Evolutionary conservation across 306 rosid species (phyloP).

Genomic region (Cyclanthera cordifolia): DNA sequence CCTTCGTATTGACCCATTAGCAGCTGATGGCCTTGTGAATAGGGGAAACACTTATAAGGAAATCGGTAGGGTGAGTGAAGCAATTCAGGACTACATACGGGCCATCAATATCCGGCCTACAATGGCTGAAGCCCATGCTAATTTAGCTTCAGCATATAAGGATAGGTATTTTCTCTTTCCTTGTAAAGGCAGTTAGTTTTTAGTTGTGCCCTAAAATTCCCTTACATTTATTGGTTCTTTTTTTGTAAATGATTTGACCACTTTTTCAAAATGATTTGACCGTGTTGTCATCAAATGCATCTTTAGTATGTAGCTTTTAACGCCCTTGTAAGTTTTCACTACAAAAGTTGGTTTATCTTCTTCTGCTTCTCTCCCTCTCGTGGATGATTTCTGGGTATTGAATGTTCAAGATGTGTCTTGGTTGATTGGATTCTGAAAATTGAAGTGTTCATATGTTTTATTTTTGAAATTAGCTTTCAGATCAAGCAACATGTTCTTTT

Average conservation of each 20-base stretch:
- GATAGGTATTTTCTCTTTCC: conserved; percentile 48
- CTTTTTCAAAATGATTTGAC: not conserved
- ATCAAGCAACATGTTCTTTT: not conserved
- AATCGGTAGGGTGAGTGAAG: conserved; percentile 93
- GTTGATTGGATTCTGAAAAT: not conserved
- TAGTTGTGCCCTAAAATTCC: not conserved
- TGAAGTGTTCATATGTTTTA: not conserved
- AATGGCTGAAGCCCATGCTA: conserved; percentile 99
- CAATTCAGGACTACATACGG: conserved; percentile 73
- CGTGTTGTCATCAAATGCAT: not conserved
- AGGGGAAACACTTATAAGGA: conserved; percentile 97
- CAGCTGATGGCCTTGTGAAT: conserved; percentile 97
- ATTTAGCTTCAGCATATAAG: conserved; percentile 95
- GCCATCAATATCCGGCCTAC: conserved; percentile 75
- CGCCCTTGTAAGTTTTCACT: not conserved
- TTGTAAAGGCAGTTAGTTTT: not conserved
- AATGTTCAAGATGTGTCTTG: not conserved
- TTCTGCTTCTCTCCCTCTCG: too few species aligned
- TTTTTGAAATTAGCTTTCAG: not conserved
- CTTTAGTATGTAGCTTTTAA: not conserved
- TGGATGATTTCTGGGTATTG: not conserved
- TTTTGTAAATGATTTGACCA: not conserved
- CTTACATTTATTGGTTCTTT: not conserved
- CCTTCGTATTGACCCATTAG: conserved; percentile 94
- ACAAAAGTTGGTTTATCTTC: not conserved